Base-by-base conservation (phyloP, 1,284 basidiomycete species). In the Cryptococcus wingfieldii region DNA sequence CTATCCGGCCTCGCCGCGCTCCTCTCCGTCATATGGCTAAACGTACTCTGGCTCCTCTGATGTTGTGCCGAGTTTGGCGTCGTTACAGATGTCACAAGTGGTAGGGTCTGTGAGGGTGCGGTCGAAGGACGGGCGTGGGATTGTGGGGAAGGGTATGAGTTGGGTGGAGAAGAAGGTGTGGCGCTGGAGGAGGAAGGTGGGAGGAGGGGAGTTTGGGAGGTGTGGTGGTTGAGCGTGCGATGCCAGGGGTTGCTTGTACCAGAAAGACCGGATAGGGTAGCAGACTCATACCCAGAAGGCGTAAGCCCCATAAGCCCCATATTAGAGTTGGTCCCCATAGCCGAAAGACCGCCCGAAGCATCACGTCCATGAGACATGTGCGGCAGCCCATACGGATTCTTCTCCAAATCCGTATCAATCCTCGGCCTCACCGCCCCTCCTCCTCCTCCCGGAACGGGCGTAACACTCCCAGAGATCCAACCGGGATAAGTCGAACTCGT, bases 1-100 rank as follows among this genome's bases (percentile, higher is more conserved):
- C 60, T 63, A 60, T 69, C 67, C 1, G 67, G 65, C 53, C 67
- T 59, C 10, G 67, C 67, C 8, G 62, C 67, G n/a, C 56, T 57
- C 38, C 23, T 49, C 25, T 38, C 53, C 8, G 51, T 49, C 38
- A 55, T 38, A 27, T 49, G 47, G n/a, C 34, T 38, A 8, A 10
- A 39, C 31, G 34, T 50, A 27, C 48, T 50, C 38, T 31, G 37
- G 14, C 18, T 25, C 5, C 48, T n/a, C 38, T 38, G 34, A 19
- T 50, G 48, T 19, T 38, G 9, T 27, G 34, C 31, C 48, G 14
- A 38, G 7, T 42, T 8, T 3, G 41, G n/a, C n/a, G 41, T n/a
- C 41, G 41, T 42, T 7, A 42, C n/a, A 42, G n/a, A 23, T 3
- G 23, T 42, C 12, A 1, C 16, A 3, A 1, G 12, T 3, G 41